These are phyloP conservation scores for Haematococcus lacustris DNA, from an alignment of 139 green algal species.

Conservation along the genomic window DNA sequence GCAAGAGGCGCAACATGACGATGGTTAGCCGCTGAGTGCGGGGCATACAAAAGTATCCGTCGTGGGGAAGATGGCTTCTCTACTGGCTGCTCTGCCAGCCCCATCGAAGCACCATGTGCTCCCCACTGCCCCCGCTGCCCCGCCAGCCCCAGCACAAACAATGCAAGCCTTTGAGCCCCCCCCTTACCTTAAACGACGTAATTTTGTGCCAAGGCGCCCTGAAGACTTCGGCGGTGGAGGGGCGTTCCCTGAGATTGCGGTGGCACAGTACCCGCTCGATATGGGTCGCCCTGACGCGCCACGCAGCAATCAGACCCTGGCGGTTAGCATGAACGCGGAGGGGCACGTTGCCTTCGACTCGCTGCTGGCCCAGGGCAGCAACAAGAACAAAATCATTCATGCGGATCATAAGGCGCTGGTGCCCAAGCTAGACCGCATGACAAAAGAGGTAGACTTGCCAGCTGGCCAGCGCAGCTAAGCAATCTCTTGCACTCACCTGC, in stretches of 20 bases:
- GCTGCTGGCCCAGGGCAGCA: constrained; percentile 71
- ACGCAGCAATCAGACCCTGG: constrained; percentile 61
- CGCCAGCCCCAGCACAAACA: neutral
- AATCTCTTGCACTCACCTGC: neutral
- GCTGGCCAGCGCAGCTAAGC: neutral
- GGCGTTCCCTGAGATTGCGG: constrained; percentile 84
- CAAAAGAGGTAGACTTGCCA: constrained; percentile 30
- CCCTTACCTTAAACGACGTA: constrained; percentile 57
- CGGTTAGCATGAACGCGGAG: constrained; percentile 69
- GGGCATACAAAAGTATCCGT: neutral
- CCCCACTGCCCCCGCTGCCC: neutral
- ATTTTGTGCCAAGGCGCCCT: constrained; percentile 64
- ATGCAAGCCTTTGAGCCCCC: constrained; percentile 45
- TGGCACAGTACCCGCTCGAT: constrained; percentile 86
- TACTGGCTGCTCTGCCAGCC: constrained; percentile 11
- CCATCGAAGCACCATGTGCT: constrained; percentile 12
- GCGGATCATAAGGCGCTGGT: constrained; percentile 73
- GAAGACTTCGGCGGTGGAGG: constrained; percentile 87
- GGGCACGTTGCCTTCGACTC: constrained; percentile 83
- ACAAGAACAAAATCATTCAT: constrained; percentile 64
- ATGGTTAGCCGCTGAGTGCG: neutral
- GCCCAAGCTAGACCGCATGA: constrained; percentile 74
- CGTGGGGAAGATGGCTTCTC: constrained; percentile 20
- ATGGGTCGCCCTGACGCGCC: constrained; percentile 60
- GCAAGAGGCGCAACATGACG: too few species aligned